A percentile compares a stretch with the other conserved stretches of the same genome.
These are phyloP conservation scores for Nothopassalora personata DNA, from an alignment of 2,329 filamentous ascomycete genomes.

Conservation along the genomic window DNA sequence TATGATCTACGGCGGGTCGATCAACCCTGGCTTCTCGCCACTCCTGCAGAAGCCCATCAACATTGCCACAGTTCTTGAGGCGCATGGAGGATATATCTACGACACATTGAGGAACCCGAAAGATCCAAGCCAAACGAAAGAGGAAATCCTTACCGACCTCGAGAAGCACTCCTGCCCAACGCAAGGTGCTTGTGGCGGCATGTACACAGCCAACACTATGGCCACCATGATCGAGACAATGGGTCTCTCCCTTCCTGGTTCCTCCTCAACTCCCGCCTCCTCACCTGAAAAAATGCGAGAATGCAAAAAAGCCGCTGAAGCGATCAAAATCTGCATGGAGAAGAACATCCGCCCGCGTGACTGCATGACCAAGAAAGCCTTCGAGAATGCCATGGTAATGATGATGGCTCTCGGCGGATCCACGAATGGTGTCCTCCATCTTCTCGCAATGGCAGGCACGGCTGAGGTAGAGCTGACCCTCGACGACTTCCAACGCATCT, in stretches of 20 bases:
- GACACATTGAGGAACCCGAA: constrained; percentile 66
- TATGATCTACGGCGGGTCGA: constrained; percentile 94
- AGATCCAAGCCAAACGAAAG: constrained; percentile 61
- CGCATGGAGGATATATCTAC: constrained; percentile 75
- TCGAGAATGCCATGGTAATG: constrained; percentile 84
- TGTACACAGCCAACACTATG: constrained; percentile 96
- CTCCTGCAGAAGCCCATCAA: constrained; percentile 76
- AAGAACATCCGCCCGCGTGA: constrained; percentile 75
- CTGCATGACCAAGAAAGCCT: constrained; percentile 70
- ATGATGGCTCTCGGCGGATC: constrained; percentile 89
- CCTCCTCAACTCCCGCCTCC: constrained; percentile 73
- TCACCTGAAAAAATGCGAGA: constrained; percentile 81
- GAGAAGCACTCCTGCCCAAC: constrained; percentile 73
- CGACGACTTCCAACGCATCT: constrained; percentile 77
- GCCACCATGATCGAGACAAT: constrained; percentile 85
- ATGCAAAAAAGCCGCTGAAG: constrained; percentile 73
- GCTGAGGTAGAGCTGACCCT: constrained; percentile 72
- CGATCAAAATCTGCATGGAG: constrained; percentile 74
- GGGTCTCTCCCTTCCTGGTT: constrained; percentile 75
- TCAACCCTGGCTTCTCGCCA: constrained; percentile 76
- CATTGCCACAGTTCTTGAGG: constrained; percentile 83
- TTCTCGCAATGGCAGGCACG: constrained; percentile 84
- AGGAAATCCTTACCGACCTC: constrained; percentile 79
- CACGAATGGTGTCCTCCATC: constrained; percentile 83
- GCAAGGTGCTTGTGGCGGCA: constrained; percentile 77